Evolutionary conservation across 352 stramenopile species (phyloP).

Genomic region (Phytophthora fragariae): DNA sequence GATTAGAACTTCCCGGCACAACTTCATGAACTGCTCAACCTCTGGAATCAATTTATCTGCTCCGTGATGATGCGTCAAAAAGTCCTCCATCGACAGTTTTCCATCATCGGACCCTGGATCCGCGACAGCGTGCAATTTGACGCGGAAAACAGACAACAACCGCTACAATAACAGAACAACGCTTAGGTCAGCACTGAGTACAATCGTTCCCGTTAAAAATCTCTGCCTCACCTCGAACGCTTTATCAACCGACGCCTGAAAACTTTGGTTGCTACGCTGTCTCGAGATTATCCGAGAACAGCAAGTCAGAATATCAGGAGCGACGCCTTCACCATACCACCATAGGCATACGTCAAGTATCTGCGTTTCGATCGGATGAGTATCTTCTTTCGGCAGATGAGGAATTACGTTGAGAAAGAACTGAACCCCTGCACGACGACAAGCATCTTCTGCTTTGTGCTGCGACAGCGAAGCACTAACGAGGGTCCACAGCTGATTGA

Average conservation of each 20-base stretch:
- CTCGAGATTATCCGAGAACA: conserved; percentile 48
- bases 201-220: background rate
- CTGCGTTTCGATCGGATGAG: conserved; percentile 43
- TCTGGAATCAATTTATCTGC: conserved; percentile 53
- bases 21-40: conserved; percentile 61
- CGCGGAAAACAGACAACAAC: conserved; percentile 47
- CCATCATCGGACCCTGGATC: conserved; percentile 15
- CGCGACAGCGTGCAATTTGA: conserved; percentile 54
- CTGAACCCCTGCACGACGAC: conserved; percentile 45
- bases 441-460: conserved; percentile 39
- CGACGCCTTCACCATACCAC: conserved; percentile 55
- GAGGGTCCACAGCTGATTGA: conserved; percentile 63
- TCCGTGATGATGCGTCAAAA: conserved; percentile 44
- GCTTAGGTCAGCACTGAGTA: background rate
- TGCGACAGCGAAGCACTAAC: conserved; percentile 43
- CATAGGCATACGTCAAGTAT: conserved; percentile 51
- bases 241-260: conserved; percentile 34
- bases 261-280: conserved; percentile 41
- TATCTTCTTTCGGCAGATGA: conserved; percentile 21
- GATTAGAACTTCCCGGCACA: conserved; percentile 50
- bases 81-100: conserved; percentile 42
- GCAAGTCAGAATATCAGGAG: conserved; percentile 54
- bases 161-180: conserved; percentile 24
- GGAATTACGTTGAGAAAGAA: conserved; percentile 64
- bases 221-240: conserved; percentile 38